Base-by-base conservation (phyloP, 1,284 basidiomycete species). In the Heterobasidion irregulare region DNA sequence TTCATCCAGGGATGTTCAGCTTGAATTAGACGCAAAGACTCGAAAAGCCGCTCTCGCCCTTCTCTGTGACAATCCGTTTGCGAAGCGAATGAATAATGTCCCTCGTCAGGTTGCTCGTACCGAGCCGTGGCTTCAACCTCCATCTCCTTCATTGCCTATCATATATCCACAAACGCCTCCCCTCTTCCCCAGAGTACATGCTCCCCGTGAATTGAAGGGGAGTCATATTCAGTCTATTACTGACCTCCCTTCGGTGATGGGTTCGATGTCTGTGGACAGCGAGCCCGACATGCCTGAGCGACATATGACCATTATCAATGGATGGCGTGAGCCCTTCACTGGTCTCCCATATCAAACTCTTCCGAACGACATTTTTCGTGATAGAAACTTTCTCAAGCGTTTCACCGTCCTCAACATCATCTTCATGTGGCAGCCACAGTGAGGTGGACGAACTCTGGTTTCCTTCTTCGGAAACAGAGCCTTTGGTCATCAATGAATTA, bases 391-490 rank as follows among this genome's bases (percentile, higher is more conserved):
- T 50, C 19, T 16, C 32, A 35, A 26, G 13, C 15, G 18, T 36
- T 10, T 53, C 53, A 13, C 33, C 45, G 15, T 33, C 53, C 9
- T 35, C 47, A 8, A 47, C 45, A 8, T 44, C 34, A 3, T 46
- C 44, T 15, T n/a, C 35, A 1, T 8, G 13, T 33, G 44, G 33
- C 34, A 34, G 45, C 45, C 16, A 13, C n/a, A 53, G 53, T 38
- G 45, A 53, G 13, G 19, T 53, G 7, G 53, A 53, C 32, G 44
- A 53, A 47, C 53, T 53, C n/a, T 47, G 44, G 19, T 10, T 48
- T 41, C 53, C 44, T 16, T 53, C 53, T 34, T 45, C 53, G 6
- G 45, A 13, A 16, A 19, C 53, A 33, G 38, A 46, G 33, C 45
- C 45, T 15, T 9, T 38, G 36, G n/a, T 15, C 19, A 53, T 53